Evolutionary conservation across 108 stramenopile species (phyloP), one percentile per base, ranked within the genome.

Genomic region (Conticribra weissflogii): DNA sequence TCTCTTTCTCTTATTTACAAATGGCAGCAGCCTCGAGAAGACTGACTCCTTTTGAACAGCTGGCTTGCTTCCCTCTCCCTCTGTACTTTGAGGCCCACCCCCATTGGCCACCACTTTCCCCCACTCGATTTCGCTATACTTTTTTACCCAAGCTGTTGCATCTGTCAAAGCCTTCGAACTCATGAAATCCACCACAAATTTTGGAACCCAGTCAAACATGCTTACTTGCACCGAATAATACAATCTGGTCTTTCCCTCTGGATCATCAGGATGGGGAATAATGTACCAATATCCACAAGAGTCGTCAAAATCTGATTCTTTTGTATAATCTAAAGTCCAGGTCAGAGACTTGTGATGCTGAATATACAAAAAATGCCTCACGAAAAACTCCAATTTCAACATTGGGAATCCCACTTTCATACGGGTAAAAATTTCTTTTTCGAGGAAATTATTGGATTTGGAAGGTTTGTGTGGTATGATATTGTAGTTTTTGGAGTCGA

Each of bases 81-180:
- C 0, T 32, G 32, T 61, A 18, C 56, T 30, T 60, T 54, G 56
- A 17, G 55, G 29, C 21, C 45, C 19, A 2, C 63, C 62, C 18
- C 63, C 57, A 14, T 48, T 64, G 16, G 59, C 77, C 23, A 60
- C 46, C 41, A 68, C 78, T 66, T 78, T 82, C 12, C 51, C 63
- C 68, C 66, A 83, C 48, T 78, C 79, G 31, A 73, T 54, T 65
- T 84, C 83, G 53, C 81, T 76, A 63, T 72, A 79, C 50, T 82
- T 83, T 55, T 86, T 86, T 45, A 86, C 85, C 85, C 85, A 86
- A 21, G 76, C 83, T 15, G 80, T 83, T 16, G 85, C 85, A 72
- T 86, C 85, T 21, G 85, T 83, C 55, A 86, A 73, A 17, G 83
- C 85, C 72, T 86, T 83, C 34, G 63, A 81, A 34, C 69, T 79